Conservation (phyloP, 2,329 filamentous ascomycete species). For the Epichloe glyceriae region DNA sequence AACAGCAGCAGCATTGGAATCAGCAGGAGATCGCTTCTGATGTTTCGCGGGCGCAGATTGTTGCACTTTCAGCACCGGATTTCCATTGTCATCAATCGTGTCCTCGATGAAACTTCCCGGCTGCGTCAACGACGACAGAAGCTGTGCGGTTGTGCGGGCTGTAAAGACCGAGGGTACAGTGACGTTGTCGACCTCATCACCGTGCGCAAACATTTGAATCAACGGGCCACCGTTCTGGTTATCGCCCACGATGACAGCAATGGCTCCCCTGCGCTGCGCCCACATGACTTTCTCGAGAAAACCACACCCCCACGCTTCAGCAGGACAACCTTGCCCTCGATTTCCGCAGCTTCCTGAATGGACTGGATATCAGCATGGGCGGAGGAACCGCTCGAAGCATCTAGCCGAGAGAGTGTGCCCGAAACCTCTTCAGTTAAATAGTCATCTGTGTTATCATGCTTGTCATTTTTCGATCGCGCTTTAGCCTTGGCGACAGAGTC, state of each 20-base stretch:
- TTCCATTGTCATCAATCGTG: conserved; percentile 45
- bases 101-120: conserved; percentile 51
- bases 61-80: conserved; percentile 40
- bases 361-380: conserved; percentile 84
- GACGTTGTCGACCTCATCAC: conserved; percentile 78
- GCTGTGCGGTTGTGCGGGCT: conserved; percentile 83
- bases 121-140: conserved; percentile 78
- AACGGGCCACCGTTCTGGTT: conserved; percentile 78
- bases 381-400: conserved; percentile 22
- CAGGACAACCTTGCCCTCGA: conserved; percentile 82
- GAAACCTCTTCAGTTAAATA: conserved; percentile 51
- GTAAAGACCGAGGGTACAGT: conserved; percentile 93
- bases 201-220: conserved; percentile 96
- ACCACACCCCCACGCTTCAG: conserved; percentile 89
- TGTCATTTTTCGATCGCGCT: conserved; percentile 7
- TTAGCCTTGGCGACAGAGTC: conserved; percentile 8
- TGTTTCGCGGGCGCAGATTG: conserved; percentile 28
- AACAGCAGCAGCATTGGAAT: conserved; percentile 17
- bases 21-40: conserved; percentile 15
- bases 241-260: conserved; percentile 88
- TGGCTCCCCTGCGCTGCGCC: conserved; percentile 80
- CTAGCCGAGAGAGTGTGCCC: conserved; percentile 19
- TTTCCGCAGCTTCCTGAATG: conserved; percentile 82
- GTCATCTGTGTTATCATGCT: conserved; percentile 73
- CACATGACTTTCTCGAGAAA: conserved; percentile 97